Base-by-base conservation (phyloP, 345 rosid species). In the Pelargonium nanum region DNA sequence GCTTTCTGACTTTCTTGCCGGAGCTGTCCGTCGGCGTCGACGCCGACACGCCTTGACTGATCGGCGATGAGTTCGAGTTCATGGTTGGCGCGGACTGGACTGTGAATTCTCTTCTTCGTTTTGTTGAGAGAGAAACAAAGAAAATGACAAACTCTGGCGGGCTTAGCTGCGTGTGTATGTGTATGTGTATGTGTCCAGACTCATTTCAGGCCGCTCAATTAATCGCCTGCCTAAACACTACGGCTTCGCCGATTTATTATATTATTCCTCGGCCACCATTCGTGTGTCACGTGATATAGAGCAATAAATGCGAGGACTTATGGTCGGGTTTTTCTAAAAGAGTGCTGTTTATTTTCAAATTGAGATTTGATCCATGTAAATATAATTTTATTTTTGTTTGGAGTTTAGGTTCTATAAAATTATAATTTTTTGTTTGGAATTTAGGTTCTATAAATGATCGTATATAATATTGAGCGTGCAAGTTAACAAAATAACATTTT, bases 1-100 rank as follows among this genome's bases (percentile, higher is more conserved):
- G 97, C 63, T 92, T 92, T 78, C 98, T 80, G 26, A 87, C 81
- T 65, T 87, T 92, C 88, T 92, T 92, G 45, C 81, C 71, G 10
- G 62, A 73, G 20, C 73, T 69, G 21, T 72, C 72, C 7, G 80
- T 55, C 0, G 83, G 57, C 20, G 82, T 56, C 19, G 81, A 64
- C 24, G 77, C 63, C 69, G 72, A 77, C 44, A 78, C 63, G n/a
- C 72, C 65, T n/a, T 68, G 84, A 25, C 72, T 70, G 7, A 70
- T 71, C 60, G 81, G 70, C 19, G 89, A 67, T 1, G 83, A 58
- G 60, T 58, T 83, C 73, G 62, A 22, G 69, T 63, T 77, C 73
- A 76, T 72, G 19, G 68, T 64, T 52, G 25, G 64, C 17, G 55
- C 70, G 54, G 48, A 63, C 25, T 21, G 68, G 74, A 51, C 22